phyloP scores from a whole-genome alignment of 257 asterid species.

The Cordia subcordata region DNA sequence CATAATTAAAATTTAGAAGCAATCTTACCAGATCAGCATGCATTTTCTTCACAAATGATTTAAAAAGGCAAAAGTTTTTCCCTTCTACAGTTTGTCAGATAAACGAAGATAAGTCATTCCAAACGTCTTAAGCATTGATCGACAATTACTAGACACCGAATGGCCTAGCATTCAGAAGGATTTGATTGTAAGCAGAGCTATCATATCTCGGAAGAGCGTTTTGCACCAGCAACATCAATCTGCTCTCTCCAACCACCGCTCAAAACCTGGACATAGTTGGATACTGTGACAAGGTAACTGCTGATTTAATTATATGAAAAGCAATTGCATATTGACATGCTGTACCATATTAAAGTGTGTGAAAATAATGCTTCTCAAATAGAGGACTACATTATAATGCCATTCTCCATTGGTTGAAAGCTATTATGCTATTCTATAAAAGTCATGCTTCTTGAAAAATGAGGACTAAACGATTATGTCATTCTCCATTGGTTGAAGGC shows the following conservation, averaged over 20 bases:
- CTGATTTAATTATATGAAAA: background rate
- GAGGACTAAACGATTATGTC: too few species aligned
- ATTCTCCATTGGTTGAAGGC: too few species aligned
- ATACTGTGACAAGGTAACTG: background rate
- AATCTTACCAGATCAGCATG: conserved; percentile 61
- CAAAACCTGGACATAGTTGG: conserved; percentile 37
- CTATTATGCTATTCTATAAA: too few species aligned
- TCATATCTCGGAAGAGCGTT: conserved; percentile 76
- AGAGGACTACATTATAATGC: too few species aligned
- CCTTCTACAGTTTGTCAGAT: conserved; percentile 34
- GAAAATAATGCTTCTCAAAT: too few species aligned
- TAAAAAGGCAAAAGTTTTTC: conserved; percentile 43
- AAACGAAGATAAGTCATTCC: conserved; percentile 67
- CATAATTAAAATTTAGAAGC: too few species aligned
- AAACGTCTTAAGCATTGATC: conserved; percentile 41
- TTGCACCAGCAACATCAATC: conserved; percentile 71
- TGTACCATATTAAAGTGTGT: too few species aligned
- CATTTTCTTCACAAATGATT: conserved; percentile 60
- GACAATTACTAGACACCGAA: conserved; percentile 46
- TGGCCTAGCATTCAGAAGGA: conserved; percentile 69
- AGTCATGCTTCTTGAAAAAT: too few species aligned
- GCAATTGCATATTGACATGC: too few species aligned
- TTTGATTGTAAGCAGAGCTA: conserved; percentile 53
- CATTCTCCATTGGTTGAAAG: too few species aligned
- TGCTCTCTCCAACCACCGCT: conserved; percentile 67